These are phyloP conservation scores for Stipa capillata DNA, from an alignment of 176 grass and related monocot genomes.

Conservation along the genomic window DNA sequence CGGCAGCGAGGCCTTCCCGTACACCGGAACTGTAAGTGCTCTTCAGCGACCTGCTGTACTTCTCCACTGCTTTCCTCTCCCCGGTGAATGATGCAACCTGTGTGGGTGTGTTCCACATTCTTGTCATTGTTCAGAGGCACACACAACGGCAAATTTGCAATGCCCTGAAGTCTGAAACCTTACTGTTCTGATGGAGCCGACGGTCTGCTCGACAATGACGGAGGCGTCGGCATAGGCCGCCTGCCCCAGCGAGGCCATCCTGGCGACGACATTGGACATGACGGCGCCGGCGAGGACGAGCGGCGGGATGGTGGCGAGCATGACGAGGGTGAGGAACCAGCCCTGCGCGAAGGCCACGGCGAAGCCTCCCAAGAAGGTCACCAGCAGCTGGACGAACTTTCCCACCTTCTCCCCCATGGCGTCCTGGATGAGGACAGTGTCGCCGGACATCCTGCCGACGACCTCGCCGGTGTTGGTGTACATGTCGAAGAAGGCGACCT, in stretches of 20 bases:
- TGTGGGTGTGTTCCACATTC: background rate
- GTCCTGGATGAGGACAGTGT: slow-evolving; percentile 81
- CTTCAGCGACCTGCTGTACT: slow-evolving; percentile 38
- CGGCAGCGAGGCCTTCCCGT: slow-evolving; percentile 52
- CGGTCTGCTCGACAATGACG: slow-evolving; percentile 48
- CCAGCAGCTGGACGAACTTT: slow-evolving; percentile 50
- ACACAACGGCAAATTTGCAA: background rate
- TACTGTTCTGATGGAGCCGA: slow-evolving; percentile 64
- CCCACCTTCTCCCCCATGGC: slow-evolving; percentile 84
- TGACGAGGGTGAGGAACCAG: slow-evolving; percentile 51
- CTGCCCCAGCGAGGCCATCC: slow-evolving; percentile 48
- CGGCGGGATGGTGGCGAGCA: slow-evolving; percentile 54
- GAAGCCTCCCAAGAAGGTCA: slow-evolving; percentile 50
- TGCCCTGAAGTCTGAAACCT: background rate
- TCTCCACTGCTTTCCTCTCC: slow-evolving; percentile 44
- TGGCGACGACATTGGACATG: slow-evolving; percentile 37
- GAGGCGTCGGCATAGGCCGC: slow-evolving; percentile 50
- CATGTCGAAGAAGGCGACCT: slow-evolving; percentile 60
- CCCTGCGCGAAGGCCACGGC: slow-evolving; percentile 52
- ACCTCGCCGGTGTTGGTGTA: slow-evolving; percentile 58
- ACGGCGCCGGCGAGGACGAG: slow-evolving; percentile 37
- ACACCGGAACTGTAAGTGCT: slow-evolving; percentile 48
- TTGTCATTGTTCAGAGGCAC: background rate
- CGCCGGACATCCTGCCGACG: slow-evolving; percentile 57
- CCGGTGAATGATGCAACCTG: slow-evolving; percentile 76